Evolutionary conservation across 176 grass and related monocot genomes (phyloP), one percentile per base, ranked within the genome.

Genomic region (Rhynchospora breviuscula): DNA sequence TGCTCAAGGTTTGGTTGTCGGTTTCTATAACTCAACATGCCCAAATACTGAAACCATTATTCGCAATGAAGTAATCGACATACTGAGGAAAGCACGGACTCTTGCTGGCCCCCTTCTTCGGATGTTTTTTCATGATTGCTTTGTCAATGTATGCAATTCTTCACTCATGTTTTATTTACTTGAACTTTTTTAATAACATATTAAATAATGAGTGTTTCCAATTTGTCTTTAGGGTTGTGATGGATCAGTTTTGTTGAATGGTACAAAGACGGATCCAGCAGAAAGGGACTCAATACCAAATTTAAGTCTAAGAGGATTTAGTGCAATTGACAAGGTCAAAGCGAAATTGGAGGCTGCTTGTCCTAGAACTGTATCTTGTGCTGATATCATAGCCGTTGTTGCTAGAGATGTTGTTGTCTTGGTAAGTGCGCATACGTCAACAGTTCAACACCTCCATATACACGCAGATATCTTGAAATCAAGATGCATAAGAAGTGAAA

Each of bases 91-190:
- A 1, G 90, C 90, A 4, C 83, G 85, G 48, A 94, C 91, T 83
- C 90, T 97, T 0, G 88, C 92, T 0, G 94, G 78, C 25, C 92
- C 90, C 1, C 88, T 97, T 51, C 85, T 97, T 62, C 80, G 92
- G 83, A 81, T 97, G 90, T 88, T 92, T 81, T 94, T 97, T 82
- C 94, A 97, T 17, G 94, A 94, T 78, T 97, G 94, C 56, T 97
- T 97, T 79, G 94, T 97, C 40, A 92, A 92, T 81, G 94, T 97
- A 84, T 71, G 83, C 17, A 17, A 54, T 58, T 17, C 25, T 52
- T 25, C 48, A 66, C 19, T 23, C 79, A 51, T 80, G 21, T 65
- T 68, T 85, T 58, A 14, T 72, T 44, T 77, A 25, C 61, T 45
- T 45, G 51, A 64, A 67, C 0, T 47, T 72, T 31, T 7, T 67